Percentiles rank a stretch among this genome's conserved stretches.
Conservation (phyloP, 2,329 filamentous ascomycete species). For the Trichoderma sp. region DNA sequence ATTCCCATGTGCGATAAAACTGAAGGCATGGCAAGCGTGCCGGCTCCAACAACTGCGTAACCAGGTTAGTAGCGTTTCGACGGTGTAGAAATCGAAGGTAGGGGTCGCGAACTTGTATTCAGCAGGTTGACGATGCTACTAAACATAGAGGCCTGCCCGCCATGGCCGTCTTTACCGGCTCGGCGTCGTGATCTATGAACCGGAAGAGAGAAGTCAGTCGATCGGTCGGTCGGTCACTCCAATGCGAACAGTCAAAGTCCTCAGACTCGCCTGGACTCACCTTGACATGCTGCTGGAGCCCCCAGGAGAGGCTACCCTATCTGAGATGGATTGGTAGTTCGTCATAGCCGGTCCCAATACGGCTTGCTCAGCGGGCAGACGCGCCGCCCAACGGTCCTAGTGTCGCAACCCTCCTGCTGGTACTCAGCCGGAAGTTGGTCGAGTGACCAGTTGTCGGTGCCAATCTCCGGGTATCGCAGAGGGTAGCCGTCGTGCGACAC, state of each 20-base stretch:
- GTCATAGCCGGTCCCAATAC: constrained; percentile 45
- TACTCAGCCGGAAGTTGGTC: neutral
- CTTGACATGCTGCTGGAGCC: constrained; percentile 49
- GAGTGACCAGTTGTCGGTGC: constrained; percentile 13
- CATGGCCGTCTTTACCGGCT: constrained; percentile 68
- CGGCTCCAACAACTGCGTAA: constrained; percentile 80
- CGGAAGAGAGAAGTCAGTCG: constrained; percentile 16
- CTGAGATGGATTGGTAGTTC: constrained; percentile 53
- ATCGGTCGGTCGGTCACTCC: neutral
- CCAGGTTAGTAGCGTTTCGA: constrained; percentile 20
- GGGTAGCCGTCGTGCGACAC: constrained; percentile 4
- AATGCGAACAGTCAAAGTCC: neutral
- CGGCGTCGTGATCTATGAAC: constrained; percentile 53
- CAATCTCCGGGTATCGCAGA: neutral
- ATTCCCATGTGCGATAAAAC: constrained; percentile 96
- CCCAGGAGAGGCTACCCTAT: constrained; percentile 44
- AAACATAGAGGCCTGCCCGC: constrained; percentile 78
- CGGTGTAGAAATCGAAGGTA: neutral
- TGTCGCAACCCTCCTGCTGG: neutral
- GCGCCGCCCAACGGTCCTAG: neutral
- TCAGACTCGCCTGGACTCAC: constrained; percentile 30
- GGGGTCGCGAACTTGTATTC: constrained; percentile 74
- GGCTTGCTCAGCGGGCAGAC: neutral
- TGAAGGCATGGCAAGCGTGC: constrained; percentile 91
- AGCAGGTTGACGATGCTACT: constrained; percentile 94